Conservation (phyloP, 805 yeast genomes). For the Saturnispora hagleri region DNA sequence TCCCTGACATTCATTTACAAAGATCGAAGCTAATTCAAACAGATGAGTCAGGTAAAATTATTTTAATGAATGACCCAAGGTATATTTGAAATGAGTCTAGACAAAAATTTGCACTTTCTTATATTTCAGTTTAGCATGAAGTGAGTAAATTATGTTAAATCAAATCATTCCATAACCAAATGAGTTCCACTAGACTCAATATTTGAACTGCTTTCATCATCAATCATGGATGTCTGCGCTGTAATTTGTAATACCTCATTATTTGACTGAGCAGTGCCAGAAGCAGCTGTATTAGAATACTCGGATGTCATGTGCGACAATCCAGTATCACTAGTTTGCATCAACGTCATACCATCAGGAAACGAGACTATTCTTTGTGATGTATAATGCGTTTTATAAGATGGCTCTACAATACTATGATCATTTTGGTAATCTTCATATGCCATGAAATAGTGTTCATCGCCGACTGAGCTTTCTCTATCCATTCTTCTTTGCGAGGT, state of each 20-base stretch:
- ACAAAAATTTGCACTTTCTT: not conserved
- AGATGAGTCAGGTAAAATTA: constrained; percentile 13
- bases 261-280: constrained; percentile 7
- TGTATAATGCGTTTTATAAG: not conserved
- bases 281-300: constrained; percentile 7
- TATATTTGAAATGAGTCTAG: constrained; percentile 1
- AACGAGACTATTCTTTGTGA: constrained; percentile 5
- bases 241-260: constrained; percentile 7
- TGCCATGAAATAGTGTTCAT: constrained; percentile 27
- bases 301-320: constrained; percentile 4
- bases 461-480: not conserved
- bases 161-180: constrained; percentile 23
- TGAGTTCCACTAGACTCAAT: constrained; percentile 19
- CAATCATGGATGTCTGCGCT: constrained; percentile 13
- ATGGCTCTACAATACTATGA: constrained; percentile 20
- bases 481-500: not conserved
- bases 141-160: no score
- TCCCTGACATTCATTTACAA: constrained; percentile 81
- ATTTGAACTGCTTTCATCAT: constrained; percentile 12
- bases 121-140: not conserved
- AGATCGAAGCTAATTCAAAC: constrained; percentile 72
- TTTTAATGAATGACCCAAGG: constrained; percentile 11
- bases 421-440: constrained; percentile 31
- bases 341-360: constrained; percentile 7
- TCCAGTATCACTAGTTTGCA: not conserved